Conservation (phyloP, 1,139 yeast genomes). For the Arxiozyma telluris region DNA sequence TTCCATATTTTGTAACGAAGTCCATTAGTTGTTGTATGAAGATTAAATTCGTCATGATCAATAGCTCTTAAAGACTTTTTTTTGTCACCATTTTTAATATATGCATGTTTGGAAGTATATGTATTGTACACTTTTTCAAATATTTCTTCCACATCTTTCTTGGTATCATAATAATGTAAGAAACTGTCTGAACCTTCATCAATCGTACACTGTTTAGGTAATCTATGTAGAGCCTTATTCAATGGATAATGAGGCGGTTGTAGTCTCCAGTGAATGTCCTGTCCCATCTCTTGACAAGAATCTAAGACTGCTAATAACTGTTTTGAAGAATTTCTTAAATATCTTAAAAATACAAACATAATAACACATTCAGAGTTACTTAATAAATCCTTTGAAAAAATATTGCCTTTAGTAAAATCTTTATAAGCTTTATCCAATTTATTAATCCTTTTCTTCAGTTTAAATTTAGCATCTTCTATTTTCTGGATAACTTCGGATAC, state of each 20-base stretch:
- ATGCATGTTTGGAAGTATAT: constrained; percentile 34
- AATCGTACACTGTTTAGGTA: constrained; percentile 36
- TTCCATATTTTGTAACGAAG: constrained; percentile 34
- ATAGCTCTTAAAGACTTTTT: constrained; percentile 28
- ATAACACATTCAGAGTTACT: constrained; percentile 30
- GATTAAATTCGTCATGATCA: constrained; percentile 34
- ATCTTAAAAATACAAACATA: constrained; percentile 32
- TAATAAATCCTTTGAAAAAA: constrained; percentile 31
- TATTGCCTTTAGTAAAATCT: constrained; percentile 29
- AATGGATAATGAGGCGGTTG: constrained; percentile 35
- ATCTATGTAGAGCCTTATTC: constrained; percentile 34
- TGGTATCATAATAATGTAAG: constrained; percentile 36
- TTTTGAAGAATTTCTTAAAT: constrained; percentile 33
- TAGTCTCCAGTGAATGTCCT: constrained; percentile 29
- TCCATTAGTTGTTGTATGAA: constrained; percentile 32
- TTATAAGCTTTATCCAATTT: constrained; percentile 31
- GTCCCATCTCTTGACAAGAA: constrained; percentile 14
- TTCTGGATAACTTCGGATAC: constrained; percentile 5
- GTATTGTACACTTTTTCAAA: constrained; percentile 37
- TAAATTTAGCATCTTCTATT: constrained; percentile 11
- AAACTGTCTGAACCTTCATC: constrained; percentile 42
- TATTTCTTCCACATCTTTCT: constrained; percentile 41
- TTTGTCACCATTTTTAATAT: constrained; percentile 8
- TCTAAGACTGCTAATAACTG: constrained; percentile 22
- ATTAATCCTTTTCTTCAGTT: constrained; percentile 24